Evolutionary conservation across 2,329 filamentous ascomycete genomes (phyloP).

Genomic region (Cladobotryum protrusum): DNA sequence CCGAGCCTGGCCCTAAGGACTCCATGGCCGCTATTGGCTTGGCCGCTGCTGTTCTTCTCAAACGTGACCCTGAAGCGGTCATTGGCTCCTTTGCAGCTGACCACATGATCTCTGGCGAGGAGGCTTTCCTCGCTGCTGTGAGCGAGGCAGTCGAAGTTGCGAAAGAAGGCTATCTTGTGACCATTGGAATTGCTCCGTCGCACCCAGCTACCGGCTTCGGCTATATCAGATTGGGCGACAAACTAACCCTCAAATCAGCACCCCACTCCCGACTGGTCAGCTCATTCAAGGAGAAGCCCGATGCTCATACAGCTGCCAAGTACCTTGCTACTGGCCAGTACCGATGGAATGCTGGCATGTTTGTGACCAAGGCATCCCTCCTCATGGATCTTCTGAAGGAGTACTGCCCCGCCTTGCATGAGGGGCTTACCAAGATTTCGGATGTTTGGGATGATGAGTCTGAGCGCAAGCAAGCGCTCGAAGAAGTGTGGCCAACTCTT

Average conservation of each 20-base stretch:
- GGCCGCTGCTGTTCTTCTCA: conserved; percentile 19
- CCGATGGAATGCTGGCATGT: conserved; percentile 24
- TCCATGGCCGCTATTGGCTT: conserved; percentile 23
- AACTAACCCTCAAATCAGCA: conserved; percentile 15
- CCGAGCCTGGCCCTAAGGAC: conserved; percentile 22
- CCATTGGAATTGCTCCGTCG: conserved; percentile 22
- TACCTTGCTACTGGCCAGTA: conserved; percentile 22
- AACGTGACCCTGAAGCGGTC: conserved; percentile 19
- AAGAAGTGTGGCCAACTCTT: conserved; percentile 19
- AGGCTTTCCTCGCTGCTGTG: conserved; percentile 21
- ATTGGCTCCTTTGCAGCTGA: conserved; percentile 22
- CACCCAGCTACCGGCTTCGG: conserved; percentile 23
- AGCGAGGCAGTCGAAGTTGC: conserved; percentile 21
- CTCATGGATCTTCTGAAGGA: conserved; percentile 21
- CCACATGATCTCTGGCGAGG: conserved; percentile 23
- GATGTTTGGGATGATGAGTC: conserved; percentile 20
- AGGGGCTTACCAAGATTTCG: conserved; percentile 17
- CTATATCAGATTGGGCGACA: conserved; percentile 21
- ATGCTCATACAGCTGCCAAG: conserved; percentile 21
- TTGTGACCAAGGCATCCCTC: conserved; percentile 21
- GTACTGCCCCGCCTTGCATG: conserved; percentile 18
- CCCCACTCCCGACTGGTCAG: conserved; percentile 19
- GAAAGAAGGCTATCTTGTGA: conserved; percentile 21
- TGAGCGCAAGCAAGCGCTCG: conserved; percentile 15
- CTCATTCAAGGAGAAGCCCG: conserved; percentile 23